phyloP scores from a whole-genome alignment of 495 filamentous ascomycete species.

The Lasiosphaeriaceae sp. region DNA sequence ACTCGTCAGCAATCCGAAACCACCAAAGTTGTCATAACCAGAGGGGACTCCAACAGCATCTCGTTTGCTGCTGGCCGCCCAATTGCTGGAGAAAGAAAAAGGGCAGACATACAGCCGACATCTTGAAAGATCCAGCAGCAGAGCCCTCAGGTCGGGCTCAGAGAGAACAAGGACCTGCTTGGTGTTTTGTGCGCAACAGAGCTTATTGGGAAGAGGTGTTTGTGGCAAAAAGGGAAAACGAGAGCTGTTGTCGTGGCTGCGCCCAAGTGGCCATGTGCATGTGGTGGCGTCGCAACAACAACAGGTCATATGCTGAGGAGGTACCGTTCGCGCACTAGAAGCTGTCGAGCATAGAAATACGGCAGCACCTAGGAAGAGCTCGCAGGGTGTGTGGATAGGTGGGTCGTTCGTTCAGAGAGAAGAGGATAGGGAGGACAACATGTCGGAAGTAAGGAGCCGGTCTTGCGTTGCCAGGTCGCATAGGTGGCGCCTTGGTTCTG shows the following conservation, averaged over 20 bases:
- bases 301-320: too few species aligned
- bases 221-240: too few species aligned
- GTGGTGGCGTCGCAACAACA: too few species aligned
- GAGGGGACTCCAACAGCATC: neutral
- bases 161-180: neutral
- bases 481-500: constrained; percentile 3
- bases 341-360: too few species aligned
- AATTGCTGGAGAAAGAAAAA: neutral
- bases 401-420: neutral
- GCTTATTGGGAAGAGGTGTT: too few species aligned
- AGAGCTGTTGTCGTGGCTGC: too few species aligned
- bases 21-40: neutral
- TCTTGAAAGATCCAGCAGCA: constrained; percentile 16
- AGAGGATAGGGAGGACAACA: neutral
- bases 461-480: constrained; percentile 6
- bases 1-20: constrained; percentile 1
- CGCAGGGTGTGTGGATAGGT: neutral
- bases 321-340: too few species aligned
- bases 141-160: neutral
- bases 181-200: too few species aligned
- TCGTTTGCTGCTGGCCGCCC: neutral
- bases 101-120: constrained; percentile 27
- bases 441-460: constrained; percentile 3
- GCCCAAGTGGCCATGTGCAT: too few species aligned
- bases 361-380: neutral